Base-by-base conservation (phyloP, 2,329 filamentous ascomycete genomes). In the Penicillium sp. region DNA sequence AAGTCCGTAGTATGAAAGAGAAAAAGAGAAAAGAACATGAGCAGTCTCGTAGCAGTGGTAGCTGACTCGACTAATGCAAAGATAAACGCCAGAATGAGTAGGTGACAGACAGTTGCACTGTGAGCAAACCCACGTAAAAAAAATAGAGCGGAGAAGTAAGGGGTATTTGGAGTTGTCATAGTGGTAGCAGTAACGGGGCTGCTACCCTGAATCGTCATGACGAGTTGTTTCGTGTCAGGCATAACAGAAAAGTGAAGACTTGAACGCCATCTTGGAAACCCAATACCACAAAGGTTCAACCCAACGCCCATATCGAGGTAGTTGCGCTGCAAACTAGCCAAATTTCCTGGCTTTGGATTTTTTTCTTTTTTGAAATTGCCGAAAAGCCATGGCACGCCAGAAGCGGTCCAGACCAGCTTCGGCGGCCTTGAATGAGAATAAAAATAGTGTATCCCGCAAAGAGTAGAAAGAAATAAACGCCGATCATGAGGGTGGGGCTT, bases 391-490 rank as follows among this genome's bases (percentile, higher is more conserved):
- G 57, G 52, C 54, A 57, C 61, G 56, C 58, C 64, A 55, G 60
- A 49, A 60, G 53, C 55, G 66, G 64, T 66, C 66, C 64, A 62
- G 66, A 58, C 65, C 64, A 67, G 65, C 68, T 61, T 61, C 56
- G 62, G 62, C 61, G 57, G 61, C 62, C 60, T 60, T 51, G 51
- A 38, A 54, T 38, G 31, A 13, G 39, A 58, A 47, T 59, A 58
- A 53, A 38, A 46, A 55, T 40, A 41, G 29, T 36, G 50, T 29
- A 45, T 52, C 50, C 10, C 39, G 19, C 5, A 25, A 51, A 44
- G 11, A 44, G n/a, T 29, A 7, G 7, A 56, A 56, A 50, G n/a
- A 50, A 44, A 44, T 50, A 53, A 65, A 68, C 66, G 65, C 65
- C 66, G 55, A 61, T 60, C 52, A 60, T 66, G 49, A 64, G 15